Evolutionary conservation across 148 eudicot genomes (phyloP), one percentile per base, ranked within the genome.

Genomic region (Bassia scoparia): DNA sequence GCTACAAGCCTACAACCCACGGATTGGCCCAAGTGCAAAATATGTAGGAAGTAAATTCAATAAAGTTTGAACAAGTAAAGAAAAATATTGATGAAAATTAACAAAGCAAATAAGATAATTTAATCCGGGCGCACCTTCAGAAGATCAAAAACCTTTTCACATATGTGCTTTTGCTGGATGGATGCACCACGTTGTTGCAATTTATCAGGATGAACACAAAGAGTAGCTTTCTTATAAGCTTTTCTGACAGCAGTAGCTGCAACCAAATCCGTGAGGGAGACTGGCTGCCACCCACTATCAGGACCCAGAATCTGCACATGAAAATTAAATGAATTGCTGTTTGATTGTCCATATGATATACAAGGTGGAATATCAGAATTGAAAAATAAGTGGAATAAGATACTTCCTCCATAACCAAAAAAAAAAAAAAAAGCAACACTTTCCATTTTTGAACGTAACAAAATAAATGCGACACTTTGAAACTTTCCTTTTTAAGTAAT

Each of bases 71-170:
- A n/a, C n/a, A n/a, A n/a, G n/a, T n/a, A n/a, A n/a, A n/a, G n/a
- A n/a, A n/a, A n/a, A n/a, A n/a, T n/a, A n/a, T n/a, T n/a, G n/a
- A n/a, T n/a, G n/a, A n/a, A n/a, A n/a, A n/a, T 31, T 31, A 23
- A 24, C 20, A 56, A 37, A 72, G 76, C 35, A 71, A 49, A 70
- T 24, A 31, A 29, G 53, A 52, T 60, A 13, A 48, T 72, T 48
- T 7, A 24, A 61, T 34, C 46, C 34, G 8, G 13, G 61, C 82
- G 21, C 62, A 95, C 99, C 97, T 95, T 92, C 21, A 95, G 81
- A 69, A 95, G 96, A 81, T 92, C 97, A 82, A 92, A 95, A 67
- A 95, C 97, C 85, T 90, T 95, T 83, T 92, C 99, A 67, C 99
- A 95, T 67, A 92, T 81, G 77, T 95, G 92, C 81, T 95, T 95